Percentiles rank a stretch among this genome's conserved stretches.
Evolutionary conservation across 176 grass and related monocot genomes (phyloP).

Genomic region (Coix lacrymajobi): DNA sequence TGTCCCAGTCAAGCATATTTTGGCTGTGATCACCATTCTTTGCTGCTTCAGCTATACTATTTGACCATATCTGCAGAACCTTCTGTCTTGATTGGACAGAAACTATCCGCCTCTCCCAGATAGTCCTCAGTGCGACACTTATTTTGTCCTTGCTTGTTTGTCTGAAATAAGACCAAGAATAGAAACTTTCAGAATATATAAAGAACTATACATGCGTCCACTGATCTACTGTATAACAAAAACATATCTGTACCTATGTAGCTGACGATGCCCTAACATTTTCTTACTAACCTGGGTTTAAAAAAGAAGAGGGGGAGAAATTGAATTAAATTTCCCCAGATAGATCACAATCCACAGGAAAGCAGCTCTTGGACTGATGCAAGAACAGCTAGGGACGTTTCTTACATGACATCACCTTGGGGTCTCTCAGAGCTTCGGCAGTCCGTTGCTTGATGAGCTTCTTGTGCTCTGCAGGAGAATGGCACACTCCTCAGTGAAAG

Average conservation of each 20-base stretch:
- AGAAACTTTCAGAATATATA: slow-evolving; percentile 2
- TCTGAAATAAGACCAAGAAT: slow-evolving; percentile 32
- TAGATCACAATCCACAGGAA: not conserved
- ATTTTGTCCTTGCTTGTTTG: slow-evolving; percentile 62
- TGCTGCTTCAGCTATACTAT: slow-evolving; percentile 59
- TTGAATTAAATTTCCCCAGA: slow-evolving; percentile 6
- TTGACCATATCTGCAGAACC: slow-evolving; percentile 48
- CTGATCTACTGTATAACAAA: slow-evolving; percentile 6
- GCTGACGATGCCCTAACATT: slow-evolving; percentile 52
- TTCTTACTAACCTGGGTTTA: slow-evolving; percentile 74
- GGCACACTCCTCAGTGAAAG: not conserved
- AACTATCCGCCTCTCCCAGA: slow-evolving; percentile 54
- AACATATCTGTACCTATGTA: slow-evolving; percentile 53
- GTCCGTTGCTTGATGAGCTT: slow-evolving; percentile 64
- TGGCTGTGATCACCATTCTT: slow-evolving; percentile 48
- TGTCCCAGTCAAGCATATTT: slow-evolving; percentile 66
- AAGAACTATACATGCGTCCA: not conserved
- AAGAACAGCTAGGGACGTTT: slow-evolving; percentile 22
- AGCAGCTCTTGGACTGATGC: slow-evolving; percentile 1
- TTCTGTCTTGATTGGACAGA: slow-evolving; percentile 36
- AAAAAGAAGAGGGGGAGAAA: not conserved
- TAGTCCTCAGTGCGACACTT: slow-evolving; percentile 48
- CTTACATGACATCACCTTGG: slow-evolving; percentile 99
- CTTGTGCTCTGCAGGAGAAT: slow-evolving; percentile 58
- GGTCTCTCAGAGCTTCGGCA: slow-evolving; percentile 62